A percentile compares a stretch with the other conserved stretches of the same genome.
phyloP scores from a whole-genome alignment of 139 green algal genomes.

The Auxenochlorella protothecoides region DNA sequence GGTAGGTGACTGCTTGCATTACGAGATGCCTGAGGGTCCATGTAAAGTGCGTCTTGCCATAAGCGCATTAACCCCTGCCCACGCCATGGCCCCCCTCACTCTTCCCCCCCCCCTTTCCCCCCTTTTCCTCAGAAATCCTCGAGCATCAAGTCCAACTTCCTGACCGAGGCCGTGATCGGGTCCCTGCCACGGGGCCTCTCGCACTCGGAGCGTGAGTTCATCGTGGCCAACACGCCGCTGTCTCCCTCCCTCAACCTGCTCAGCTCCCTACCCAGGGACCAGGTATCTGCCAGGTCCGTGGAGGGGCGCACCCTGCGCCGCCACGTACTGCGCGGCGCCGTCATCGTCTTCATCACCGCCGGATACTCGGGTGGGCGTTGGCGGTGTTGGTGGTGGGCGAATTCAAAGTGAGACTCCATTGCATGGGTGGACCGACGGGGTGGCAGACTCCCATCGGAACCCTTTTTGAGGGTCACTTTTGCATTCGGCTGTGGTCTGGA shows the following conservation, averaged over 20 bases:
- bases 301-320: conserved; percentile 49
- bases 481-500: too few species aligned
- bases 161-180: conserved; percentile 54
- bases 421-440: too few species aligned
- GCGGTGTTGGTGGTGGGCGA: too few species aligned
- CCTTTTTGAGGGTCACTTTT: too few species aligned
- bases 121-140: neutral
- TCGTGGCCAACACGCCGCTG: conserved; percentile 43
- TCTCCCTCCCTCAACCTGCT: conserved; percentile 41
- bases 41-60: neutral
- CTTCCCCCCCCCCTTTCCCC: neutral
- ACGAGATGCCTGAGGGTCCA: too few species aligned
- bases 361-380: conserved; percentile 44
- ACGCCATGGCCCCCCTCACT: neutral
- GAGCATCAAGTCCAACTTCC: conserved; percentile 37
- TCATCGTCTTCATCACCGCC: conserved; percentile 77
- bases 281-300: conserved; percentile 3
- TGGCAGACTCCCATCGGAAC: too few species aligned
- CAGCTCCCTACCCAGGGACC: conserved; percentile 17
- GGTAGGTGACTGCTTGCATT: conserved; percentile 3
- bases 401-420: too few species aligned
- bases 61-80: neutral
- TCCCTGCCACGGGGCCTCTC: conserved; percentile 58
- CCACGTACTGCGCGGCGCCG: conserved; percentile 57
- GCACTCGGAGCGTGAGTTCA: conserved; percentile 33